phyloP scores from a whole-genome alignment of 2,329 filamentous ascomycete genomes.

The Calonectria crousiana region DNA sequence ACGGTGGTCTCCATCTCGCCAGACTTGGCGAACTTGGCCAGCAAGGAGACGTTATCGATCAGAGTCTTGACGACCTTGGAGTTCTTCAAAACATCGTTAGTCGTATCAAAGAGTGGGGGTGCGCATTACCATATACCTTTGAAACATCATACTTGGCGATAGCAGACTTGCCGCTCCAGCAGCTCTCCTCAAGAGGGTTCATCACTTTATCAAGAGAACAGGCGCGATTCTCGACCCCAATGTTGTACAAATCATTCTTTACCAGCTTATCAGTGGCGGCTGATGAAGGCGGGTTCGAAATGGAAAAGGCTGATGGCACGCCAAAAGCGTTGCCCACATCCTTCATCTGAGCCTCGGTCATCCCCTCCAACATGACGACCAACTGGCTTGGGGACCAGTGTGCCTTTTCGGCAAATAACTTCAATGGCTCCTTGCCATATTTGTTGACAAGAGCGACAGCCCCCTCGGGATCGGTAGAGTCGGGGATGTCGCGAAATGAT shows the following conservation, averaged over 20 bases:
- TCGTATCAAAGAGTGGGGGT: not conserved
- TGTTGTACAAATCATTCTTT: slow-evolving; percentile 55
- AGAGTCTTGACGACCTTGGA: slow-evolving; percentile 58
- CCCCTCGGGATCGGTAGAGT: slow-evolving; percentile 55
- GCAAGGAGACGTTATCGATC: slow-evolving; percentile 57
- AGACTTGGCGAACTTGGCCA: slow-evolving; percentile 59
- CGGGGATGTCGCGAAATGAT: slow-evolving; percentile 60
- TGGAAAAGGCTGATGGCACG: slow-evolving; percentile 60
- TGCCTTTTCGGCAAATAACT: slow-evolving; percentile 60
- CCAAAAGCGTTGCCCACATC: slow-evolving; percentile 55
- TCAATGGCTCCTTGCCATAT: slow-evolving; percentile 66
- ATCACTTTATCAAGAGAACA: slow-evolving; percentile 55
- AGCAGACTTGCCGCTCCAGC: slow-evolving; percentile 59
- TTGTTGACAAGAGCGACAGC: slow-evolving; percentile 69
- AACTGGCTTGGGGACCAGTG: slow-evolving; percentile 63
- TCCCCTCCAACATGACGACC: slow-evolving; percentile 70
- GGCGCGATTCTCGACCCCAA: slow-evolving; percentile 50
- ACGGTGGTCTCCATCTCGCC: slow-evolving; percentile 69
- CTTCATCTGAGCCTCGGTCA: slow-evolving; percentile 60
- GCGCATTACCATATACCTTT: slow-evolving; percentile 50
- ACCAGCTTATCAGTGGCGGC: slow-evolving; percentile 58
- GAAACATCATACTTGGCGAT: slow-evolving; percentile 58
- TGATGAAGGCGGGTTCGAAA: slow-evolving; percentile 58
- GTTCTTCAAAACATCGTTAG: slow-evolving; percentile 50
- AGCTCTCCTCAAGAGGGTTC: slow-evolving; percentile 57